Evolutionary conservation across 768 basidiomycete genomes (phyloP).

Genomic region (Hypsizygus marmoreus): DNA sequence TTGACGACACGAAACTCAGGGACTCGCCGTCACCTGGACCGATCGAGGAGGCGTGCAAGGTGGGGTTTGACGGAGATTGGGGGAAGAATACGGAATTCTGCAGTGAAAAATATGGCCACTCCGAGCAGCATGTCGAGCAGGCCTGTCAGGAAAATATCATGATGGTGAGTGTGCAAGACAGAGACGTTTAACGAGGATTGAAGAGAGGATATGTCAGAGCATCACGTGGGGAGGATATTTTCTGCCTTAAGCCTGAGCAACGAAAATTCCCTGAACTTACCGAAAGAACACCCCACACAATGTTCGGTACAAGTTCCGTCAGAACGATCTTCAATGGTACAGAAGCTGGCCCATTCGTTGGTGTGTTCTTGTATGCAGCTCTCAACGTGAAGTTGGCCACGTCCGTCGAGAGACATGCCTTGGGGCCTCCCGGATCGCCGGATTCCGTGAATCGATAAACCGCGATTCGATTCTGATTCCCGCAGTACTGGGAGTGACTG

Average conservation of each 20-base stretch:
- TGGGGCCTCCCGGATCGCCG: conserved; percentile 25
- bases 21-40: conserved; percentile 42
- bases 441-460: conserved; percentile 35
- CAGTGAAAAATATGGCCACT: conserved; percentile 41
- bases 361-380: conserved; percentile 37
- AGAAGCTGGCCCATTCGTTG: conserved; percentile 26
- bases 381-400: conserved; percentile 39
- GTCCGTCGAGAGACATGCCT: conserved; percentile 29
- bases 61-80: conserved; percentile 37
- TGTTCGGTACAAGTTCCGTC: conserved; percentile 40
- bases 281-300: conserved; percentile 42
- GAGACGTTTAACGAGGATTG: too few relatives aligned
- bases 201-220: too few relatives aligned
- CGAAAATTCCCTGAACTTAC: conserved; percentile 28
- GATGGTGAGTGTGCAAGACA: background rate
- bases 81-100: conserved; percentile 42
- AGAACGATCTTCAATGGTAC: conserved; percentile 35
- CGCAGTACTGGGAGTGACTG: conserved; percentile 40
- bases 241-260: too few relatives aligned
- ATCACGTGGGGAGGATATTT: too few relatives aligned
- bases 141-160: conserved; percentile 25
- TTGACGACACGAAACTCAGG: conserved; percentile 45
- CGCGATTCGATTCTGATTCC: conserved; percentile 39
- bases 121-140: conserved; percentile 43
- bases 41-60: conserved; percentile 40